These are phyloP conservation scores for Penicillium canariense DNA, from an alignment of 495 filamentous ascomycete species.

Conservation along the genomic window DNA sequence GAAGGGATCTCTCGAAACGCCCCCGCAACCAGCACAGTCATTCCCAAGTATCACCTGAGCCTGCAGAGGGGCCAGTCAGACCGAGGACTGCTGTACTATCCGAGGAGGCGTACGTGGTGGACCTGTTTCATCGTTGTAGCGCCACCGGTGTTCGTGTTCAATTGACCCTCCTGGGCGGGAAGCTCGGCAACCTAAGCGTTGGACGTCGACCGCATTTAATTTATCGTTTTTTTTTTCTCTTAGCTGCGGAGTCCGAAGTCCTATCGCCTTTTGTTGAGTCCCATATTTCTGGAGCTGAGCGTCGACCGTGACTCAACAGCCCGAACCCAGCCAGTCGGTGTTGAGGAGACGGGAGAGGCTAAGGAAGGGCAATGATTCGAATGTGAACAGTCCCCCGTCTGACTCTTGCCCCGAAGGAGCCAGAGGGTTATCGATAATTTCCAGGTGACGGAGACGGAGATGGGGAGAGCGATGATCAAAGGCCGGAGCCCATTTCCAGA, in stretches of 20 bases:
- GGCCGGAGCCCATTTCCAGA: constrained; percentile 14
- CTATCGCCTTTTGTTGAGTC: neutral
- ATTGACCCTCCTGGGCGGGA: constrained; percentile 21
- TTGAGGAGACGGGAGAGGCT: neutral
- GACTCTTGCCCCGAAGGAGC: neutral
- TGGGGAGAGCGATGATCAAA: neutral
- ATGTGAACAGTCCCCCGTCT: constrained; percentile 20
- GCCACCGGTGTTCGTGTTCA: constrained; percentile 14
- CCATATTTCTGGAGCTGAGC: neutral
- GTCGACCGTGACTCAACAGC: neutral
- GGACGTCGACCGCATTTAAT: constrained; percentile 19
- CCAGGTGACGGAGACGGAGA: neutral
- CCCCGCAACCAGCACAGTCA: constrained; percentile 10
- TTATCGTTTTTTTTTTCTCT: neutral
- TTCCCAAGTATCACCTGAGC: constrained; percentile 22
- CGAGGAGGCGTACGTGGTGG: constrained; percentile 18
- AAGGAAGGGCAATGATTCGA: constrained; percentile 3
- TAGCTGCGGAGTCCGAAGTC: no score
- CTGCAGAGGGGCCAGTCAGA: neutral
- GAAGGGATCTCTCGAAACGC: constrained; percentile 1
- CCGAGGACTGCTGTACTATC: constrained; percentile 8
- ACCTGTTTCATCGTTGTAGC: constrained; percentile 25
- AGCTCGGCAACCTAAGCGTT: constrained; percentile 27
- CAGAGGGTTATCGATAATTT: no score
- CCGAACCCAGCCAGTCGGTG: no score